Evolutionary conservation across 1,139 yeast genomes (phyloP), one percentile per base, ranked within the genome.

Genomic region (Sugiyamaella paludigena): DNA sequence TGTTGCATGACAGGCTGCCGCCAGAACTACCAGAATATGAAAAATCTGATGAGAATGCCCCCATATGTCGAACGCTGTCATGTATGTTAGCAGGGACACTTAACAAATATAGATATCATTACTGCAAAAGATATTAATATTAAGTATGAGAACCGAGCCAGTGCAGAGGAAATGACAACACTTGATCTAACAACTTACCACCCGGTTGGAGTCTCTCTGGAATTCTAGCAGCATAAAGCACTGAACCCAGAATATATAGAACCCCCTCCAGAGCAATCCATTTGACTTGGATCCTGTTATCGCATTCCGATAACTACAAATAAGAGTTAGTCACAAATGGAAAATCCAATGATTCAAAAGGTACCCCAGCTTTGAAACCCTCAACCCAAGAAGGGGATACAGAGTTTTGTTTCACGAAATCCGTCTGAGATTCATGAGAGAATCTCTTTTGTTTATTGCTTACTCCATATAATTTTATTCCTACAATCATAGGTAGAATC

Each of bases 1-100:
- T 48, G 62, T 71, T 69, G 85, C 80, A 67, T 89, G 97, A 53
- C 85, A 83, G 51, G 71, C 72, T 0, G 95, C 95, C 3, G 96
- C 96, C 7, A 82, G 58, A 0, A 89, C 92, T 2, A 91, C 96
- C 61, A 86, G 68, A 2, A 86, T 69, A 65, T 89, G 97, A 65
- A 89, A 89, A 19, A 89, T 78, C 64, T 91, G 97, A 65, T 89
- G 97, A 2, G 95, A 85, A 57, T 87, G 86, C 1, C 96, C 96
- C 70, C 80, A 75, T 11, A 81, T 64, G 60, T 89, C 96, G 63
- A 78, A 85, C 27, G 51, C 45, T 47, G 33, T 19, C 26, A 27
- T 16, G 5, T 19, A 19, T 19, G 24, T 19, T 19, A 19, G 5
- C 24, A 19, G 5, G 24, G 24, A 19, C 3, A 19, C 24, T n/a